These are phyloP conservation scores for Hemerocallis citrina DNA, from an alignment of 106 monocot genomes.

Conservation along the genomic window DNA sequence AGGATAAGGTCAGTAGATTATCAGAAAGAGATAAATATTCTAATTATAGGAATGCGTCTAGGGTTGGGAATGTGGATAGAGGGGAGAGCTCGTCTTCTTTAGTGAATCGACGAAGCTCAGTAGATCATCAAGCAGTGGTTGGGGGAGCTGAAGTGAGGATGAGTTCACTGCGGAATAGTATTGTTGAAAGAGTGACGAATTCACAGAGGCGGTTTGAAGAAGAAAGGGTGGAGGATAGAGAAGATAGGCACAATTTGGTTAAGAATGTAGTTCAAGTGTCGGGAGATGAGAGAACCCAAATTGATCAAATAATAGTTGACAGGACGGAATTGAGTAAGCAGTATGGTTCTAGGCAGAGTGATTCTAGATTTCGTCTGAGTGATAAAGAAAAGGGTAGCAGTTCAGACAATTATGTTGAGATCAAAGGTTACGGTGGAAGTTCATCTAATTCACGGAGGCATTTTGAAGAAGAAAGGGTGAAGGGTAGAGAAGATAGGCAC, in stretches of 20 bases:
- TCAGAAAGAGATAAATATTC: background rate
- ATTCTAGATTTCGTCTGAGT: slow-evolving; percentile 1
- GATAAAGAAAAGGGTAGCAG: background rate
- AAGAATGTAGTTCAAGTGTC: background rate
- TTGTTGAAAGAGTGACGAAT: background rate
- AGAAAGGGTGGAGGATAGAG: background rate
- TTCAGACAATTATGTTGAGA: slow-evolving; percentile 1
- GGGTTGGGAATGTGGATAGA: background rate
- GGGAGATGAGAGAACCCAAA: slow-evolving; percentile 5
- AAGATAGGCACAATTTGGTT: background rate
- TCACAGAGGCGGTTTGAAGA: slow-evolving; percentile 2
- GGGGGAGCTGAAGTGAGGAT: slow-evolving; percentile 5
- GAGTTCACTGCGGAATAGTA: background rate
- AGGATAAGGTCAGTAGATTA: slow-evolving; percentile 2
- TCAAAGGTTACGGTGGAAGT: background rate
- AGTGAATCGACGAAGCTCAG: background rate
- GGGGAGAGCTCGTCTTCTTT: slow-evolving; percentile 8
- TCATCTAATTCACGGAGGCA: background rate
- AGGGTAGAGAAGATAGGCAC: background rate
- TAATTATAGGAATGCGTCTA: background rate
- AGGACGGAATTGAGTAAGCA: background rate
- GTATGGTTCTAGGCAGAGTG: background rate
- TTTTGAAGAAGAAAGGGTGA: slow-evolving; percentile 1
- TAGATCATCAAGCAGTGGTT: slow-evolving; percentile 6
- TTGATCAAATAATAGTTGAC: background rate